Evolutionary conservation across 2,329 filamentous ascomycete species (phyloP), one percentile per base, ranked within the genome.

Genomic region (Cercospora sp.): DNA sequence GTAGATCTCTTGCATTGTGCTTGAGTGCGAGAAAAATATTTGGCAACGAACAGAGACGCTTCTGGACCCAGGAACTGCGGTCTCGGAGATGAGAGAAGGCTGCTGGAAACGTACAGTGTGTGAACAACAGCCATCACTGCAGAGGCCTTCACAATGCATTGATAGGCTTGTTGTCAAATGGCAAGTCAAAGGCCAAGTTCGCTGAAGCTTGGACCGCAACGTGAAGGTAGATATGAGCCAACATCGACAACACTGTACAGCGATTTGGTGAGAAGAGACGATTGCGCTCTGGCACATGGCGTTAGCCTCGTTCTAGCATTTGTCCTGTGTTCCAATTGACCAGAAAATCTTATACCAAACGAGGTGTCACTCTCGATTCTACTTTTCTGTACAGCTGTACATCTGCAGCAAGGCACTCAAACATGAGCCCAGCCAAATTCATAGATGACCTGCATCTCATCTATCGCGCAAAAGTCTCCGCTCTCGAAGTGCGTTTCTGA

Each of bases 401-500:
- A 34, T 37, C 7, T 65, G 13, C 62, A 21, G 32, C n/a, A 13
- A 13, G 10, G 7, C 4, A 13, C 43, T 72, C 70, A 77, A 21
- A 76, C 71, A 70, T 76, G 74, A 61, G 72, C 73, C 75, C 75
- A 77, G 2, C 75, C 75, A 65, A 75, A 75, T 24, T 65, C 63
- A 10, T 67, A 68, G 49, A 77, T 58, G 10, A 76, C 69, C 61
- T 77, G 75, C 73, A 74, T 75, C 69, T 77, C 75, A 66, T 77
- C 70, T 24, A 77, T 70, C 55, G 74, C 55, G 60, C 75, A 77
- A 26, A 72, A 67, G 26, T 74, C 72, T 58, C 76, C 75, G 37
- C 76, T 69, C 43, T 81, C 78, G 67, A 70, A 74, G 28, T 76
- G 69, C 34, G 79, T 77, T 67, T 69, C 32, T 3, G 58, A 60